These are phyloP conservation scores for Tephrocybe sp. DNA, from an alignment of 768 basidiomycete genomes.

Conservation along the genomic window DNA sequence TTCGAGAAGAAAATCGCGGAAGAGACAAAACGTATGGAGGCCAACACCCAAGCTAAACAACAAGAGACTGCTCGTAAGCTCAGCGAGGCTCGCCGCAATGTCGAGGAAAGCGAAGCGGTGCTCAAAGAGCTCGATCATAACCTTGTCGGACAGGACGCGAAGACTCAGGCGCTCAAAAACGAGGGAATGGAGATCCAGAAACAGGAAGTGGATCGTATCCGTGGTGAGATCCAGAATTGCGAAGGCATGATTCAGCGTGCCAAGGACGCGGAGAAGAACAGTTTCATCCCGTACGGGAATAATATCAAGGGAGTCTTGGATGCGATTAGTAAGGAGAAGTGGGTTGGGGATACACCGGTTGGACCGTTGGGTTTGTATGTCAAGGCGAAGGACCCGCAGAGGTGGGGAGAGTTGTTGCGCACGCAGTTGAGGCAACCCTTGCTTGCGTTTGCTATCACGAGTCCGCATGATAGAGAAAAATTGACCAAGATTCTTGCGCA, in stretches of 20 bases:
- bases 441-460: constrained; percentile 72
- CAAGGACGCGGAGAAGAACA: constrained; percentile 52
- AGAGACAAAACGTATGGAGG: constrained; percentile 52
- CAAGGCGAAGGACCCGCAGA: constrained; percentile 60
- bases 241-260: constrained; percentile 50
- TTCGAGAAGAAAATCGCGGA: constrained; percentile 48
- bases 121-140: constrained; percentile 28
- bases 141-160: constrained; percentile 28
- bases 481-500: constrained; percentile 57
- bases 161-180: constrained; percentile 28
- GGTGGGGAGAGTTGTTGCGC: constrained; percentile 68
- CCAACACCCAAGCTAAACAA: constrained; percentile 59
- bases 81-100: constrained; percentile 38
- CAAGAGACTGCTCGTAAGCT: constrained; percentile 56
- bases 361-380: constrained; percentile 83
- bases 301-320: constrained; percentile 58
- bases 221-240: constrained; percentile 41
- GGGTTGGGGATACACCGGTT: constrained; percentile 66
- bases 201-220: constrained; percentile 25
- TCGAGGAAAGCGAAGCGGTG: constrained; percentile 35
- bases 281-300: constrained; percentile 58
- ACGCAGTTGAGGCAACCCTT: constrained; percentile 56
- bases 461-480: constrained; percentile 55
- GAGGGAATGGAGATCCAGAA: constrained; percentile 37
- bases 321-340: constrained; percentile 46